Evolutionary conservation across 176 grass and related monocot species (phyloP).

Genomic region (Pontederia paniculata): DNA sequence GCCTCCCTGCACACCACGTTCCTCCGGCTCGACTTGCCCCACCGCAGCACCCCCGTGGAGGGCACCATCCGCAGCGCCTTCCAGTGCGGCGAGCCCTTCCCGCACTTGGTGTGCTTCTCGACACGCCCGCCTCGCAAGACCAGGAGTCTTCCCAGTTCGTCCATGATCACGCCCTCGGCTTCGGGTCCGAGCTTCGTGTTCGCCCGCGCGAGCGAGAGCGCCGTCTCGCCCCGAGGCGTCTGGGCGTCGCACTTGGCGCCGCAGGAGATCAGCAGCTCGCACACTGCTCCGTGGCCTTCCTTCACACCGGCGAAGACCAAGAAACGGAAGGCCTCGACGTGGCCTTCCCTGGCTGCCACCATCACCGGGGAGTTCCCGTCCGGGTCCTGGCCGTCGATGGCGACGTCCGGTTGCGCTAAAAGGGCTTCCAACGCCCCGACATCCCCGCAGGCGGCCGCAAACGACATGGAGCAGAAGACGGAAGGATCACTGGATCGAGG

Average conservation of each 20-base stretch:
- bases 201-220: slow-evolving; percentile 57
- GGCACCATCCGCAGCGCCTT: slow-evolving; percentile 61
- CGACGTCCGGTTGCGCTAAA: slow-evolving; percentile 32
- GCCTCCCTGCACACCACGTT: slow-evolving; percentile 74
- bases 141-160: slow-evolving; percentile 55
- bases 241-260: slow-evolving; percentile 46
- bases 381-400: slow-evolving; percentile 54
- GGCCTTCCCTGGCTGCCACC: slow-evolving; percentile 46
- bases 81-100: slow-evolving; percentile 48
- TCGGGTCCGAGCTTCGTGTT: slow-evolving; percentile 34
- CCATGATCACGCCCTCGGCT: slow-evolving; percentile 57
- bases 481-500: slow-evolving; percentile 42
- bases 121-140: slow-evolving; percentile 47
- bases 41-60: slow-evolving; percentile 54
- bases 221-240: slow-evolving; percentile 55
- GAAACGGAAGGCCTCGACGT: slow-evolving; percentile 54
- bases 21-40: slow-evolving; percentile 51
- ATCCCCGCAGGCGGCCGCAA: slow-evolving; percentile 36
- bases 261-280: slow-evolving; percentile 55
- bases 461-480: slow-evolving; percentile 63
- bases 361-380: slow-evolving; percentile 62
- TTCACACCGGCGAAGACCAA: slow-evolving; percentile 70
- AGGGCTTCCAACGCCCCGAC: slow-evolving; percentile 39
- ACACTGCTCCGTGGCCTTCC: slow-evolving; percentile 53
- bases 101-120: slow-evolving; percentile 78